phyloP scores from a whole-genome alignment of 2,329 filamentous ascomycete species.

The Epichloe bromicola region DNA sequence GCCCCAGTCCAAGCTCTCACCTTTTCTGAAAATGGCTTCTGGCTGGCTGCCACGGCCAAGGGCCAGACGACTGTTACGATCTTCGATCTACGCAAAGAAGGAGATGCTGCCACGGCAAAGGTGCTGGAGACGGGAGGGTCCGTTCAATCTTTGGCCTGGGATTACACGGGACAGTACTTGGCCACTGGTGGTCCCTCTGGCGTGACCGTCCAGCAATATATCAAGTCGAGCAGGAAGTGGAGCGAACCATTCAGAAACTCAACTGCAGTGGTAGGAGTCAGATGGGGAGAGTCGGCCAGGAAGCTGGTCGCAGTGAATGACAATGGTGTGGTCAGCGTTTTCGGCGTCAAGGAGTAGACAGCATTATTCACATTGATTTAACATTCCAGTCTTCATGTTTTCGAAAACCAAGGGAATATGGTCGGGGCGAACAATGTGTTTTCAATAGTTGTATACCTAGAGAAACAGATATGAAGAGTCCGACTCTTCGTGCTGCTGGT shows the following conservation, averaged over 20 bases:
- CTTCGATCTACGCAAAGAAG: slow-evolving; percentile 87
- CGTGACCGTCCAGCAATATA: slow-evolving; percentile 78
- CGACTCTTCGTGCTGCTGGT: not conserved
- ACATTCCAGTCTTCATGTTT: not conserved
- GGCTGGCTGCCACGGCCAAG: slow-evolving; percentile 75
- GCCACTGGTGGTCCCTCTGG: slow-evolving; percentile 69
- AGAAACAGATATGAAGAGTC: not conserved
- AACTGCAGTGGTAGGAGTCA: slow-evolving; percentile 56
- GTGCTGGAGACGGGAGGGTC: slow-evolving; percentile 71
- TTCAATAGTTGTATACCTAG: slow-evolving; percentile 1
- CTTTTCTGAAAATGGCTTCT: slow-evolving; percentile 96
- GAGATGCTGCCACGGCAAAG: slow-evolving; percentile 68
- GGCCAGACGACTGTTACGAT: slow-evolving; percentile 68
- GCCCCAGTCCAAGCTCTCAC: slow-evolving; percentile 61
- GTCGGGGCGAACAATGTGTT: not conserved
- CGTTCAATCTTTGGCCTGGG: slow-evolving; percentile 72
- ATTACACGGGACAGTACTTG: slow-evolving; percentile 90
- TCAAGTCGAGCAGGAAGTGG: slow-evolving; percentile 80
- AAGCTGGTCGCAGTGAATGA: slow-evolving; percentile 61
- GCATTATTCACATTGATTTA: not conserved
- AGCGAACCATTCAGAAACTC: slow-evolving; percentile 70
- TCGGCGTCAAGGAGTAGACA: slow-evolving; percentile 40
- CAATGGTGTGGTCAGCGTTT: slow-evolving; percentile 62
- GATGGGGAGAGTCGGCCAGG: slow-evolving; percentile 66
- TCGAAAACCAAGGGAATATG: not conserved